Evolutionary conservation across 2,329 filamentous ascomycete genomes (phyloP).

Genomic region (Diaporthe citrichinensis): DNA sequence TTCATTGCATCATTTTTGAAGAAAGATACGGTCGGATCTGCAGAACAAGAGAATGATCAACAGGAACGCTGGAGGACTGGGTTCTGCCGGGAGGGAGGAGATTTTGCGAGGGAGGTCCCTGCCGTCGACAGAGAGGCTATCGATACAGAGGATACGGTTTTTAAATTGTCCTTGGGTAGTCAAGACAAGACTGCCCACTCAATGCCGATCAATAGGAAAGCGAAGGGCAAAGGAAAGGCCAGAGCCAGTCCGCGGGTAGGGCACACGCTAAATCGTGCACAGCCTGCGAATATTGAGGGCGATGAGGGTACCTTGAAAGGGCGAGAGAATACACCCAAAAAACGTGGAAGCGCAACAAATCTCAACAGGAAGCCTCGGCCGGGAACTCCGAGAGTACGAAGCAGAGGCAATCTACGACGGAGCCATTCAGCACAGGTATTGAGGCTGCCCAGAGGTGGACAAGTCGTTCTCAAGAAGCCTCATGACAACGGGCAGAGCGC

Average conservation of each 20-base stretch:
- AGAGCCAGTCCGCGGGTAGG: neutral
- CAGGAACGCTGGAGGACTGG: neutral
- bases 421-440: neutral
- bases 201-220: neutral
- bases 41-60: neutral
- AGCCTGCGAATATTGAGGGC: neutral
- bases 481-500: neutral
- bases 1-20: neutral
- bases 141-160: neutral
- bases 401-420: neutral
- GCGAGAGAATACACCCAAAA: neutral
- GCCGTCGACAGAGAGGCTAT: neutral
- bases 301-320: neutral
- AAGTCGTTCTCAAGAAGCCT: neutral
- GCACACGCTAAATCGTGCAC: too few species aligned
- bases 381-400: neutral
- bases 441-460: neutral
- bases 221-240: slow-evolving; percentile 8
- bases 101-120: neutral
- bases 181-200: neutral
- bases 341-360: neutral
- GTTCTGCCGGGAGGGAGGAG: neutral
- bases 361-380: neutral
- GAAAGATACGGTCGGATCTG: neutral
- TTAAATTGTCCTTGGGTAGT: neutral